Conservation (phyloP, 176 grass and related monocot genomes). For the Pontederia paniculata region DNA sequence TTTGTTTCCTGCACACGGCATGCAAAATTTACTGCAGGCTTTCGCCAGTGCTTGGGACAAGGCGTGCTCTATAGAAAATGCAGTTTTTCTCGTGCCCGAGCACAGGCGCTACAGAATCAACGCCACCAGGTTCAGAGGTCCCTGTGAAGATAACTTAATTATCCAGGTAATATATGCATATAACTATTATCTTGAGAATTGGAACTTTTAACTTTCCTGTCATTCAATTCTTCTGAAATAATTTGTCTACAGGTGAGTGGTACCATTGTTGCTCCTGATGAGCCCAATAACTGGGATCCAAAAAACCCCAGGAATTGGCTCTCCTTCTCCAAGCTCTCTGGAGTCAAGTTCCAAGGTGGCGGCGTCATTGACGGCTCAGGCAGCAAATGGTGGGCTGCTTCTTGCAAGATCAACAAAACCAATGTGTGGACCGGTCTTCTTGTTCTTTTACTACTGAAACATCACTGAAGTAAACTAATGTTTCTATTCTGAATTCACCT, state of each 20-base stretch:
- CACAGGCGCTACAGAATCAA: conserved; percentile 51
- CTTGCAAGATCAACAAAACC: conserved; percentile 77
- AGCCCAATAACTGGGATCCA: conserved; percentile 63
- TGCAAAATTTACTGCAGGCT: conserved; percentile 24
- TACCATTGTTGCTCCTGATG: conserved; percentile 69
- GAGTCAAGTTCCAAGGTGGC: conserved; percentile 59
- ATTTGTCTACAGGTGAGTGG: conserved; percentile 40
- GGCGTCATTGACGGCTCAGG: conserved; percentile 91
- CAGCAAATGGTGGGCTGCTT: conserved; percentile 87
- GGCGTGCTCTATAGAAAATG: conserved; percentile 62
- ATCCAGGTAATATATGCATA: conserved; percentile 39
- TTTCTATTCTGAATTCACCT: neutral
- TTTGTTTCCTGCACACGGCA: neutral
- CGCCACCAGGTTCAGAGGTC: conserved; percentile 44
- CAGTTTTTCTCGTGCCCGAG: conserved; percentile 61
- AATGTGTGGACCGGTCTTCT: conserved; percentile 29
- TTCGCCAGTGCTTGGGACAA: conserved; percentile 51
- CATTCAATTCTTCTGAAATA: no score
- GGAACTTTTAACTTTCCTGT: no score
- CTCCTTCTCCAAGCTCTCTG: conserved; percentile 49
- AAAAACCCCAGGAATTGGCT: conserved; percentile 51
- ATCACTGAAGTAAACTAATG: no score
- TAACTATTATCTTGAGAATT: no score
- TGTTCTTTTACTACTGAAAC: neutral
- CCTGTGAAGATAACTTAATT: conserved; percentile 46